phyloP scores from a whole-genome alignment of 1,139 yeast genomes.

The Pichia terricola region DNA sequence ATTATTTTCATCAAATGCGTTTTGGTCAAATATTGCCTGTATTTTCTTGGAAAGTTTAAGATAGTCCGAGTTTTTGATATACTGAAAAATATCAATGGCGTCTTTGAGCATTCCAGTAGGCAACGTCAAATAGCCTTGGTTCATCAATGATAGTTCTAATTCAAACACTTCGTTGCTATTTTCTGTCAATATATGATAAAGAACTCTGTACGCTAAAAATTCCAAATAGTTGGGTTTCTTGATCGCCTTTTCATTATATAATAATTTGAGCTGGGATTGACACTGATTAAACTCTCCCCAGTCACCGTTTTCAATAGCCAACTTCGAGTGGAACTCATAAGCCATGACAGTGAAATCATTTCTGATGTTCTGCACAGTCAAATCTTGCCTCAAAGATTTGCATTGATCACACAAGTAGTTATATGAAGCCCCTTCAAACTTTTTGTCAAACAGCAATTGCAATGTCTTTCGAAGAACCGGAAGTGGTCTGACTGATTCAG shows the following conservation, averaged over 20 bases:
- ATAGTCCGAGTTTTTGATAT: constrained; percentile 40
- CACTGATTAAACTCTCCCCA: constrained; percentile 95
- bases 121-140: constrained; percentile 6
- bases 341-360: constrained; percentile 69
- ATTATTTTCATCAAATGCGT: constrained; percentile 1
- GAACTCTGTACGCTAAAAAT: constrained; percentile 63
- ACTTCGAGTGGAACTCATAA: constrained; percentile 77
- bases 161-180: constrained; percentile 44
- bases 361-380: constrained; percentile 84
- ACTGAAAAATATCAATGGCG: constrained; percentile 37
- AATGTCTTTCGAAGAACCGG: constrained; percentile 50
- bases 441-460: constrained; percentile 44
- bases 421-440: constrained; percentile 46
- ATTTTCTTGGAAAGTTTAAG: constrained; percentile 22
- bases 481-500: constrained; percentile 71
- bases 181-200: constrained; percentile 72
- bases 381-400: constrained; percentile 85
- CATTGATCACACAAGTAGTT: constrained; percentile 80
- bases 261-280: constrained; percentile 63
- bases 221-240: constrained; percentile 41
- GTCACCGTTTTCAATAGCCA: constrained; percentile 78
- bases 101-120: constrained; percentile 25
- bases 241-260: constrained; percentile 35
- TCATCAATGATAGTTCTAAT: constrained; percentile 25
- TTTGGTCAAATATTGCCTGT: constrained; percentile 5